Evolutionary conservation across 371 early-diverging fungal genomes (phyloP).

Genomic region (Pancytospora epiphaga): DNA sequence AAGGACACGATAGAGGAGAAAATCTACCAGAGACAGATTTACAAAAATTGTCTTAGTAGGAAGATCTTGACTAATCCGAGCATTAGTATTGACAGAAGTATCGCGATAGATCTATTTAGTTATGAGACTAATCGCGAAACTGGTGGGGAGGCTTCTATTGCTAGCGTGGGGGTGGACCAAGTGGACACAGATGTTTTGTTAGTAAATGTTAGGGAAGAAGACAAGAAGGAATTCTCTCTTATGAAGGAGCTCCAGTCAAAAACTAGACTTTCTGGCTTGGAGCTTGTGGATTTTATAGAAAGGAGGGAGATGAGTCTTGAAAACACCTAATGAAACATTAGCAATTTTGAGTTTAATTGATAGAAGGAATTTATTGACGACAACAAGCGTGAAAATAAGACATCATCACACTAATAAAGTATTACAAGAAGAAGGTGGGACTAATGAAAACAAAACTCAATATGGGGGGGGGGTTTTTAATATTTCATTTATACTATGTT

Average conservation of each 20-base stretch:
- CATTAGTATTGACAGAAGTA: slow-evolving; percentile 70
- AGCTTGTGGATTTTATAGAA: slow-evolving; percentile 5
- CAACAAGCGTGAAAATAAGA: no score
- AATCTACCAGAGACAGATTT: slow-evolving; percentile 63
- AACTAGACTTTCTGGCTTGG: not conserved
- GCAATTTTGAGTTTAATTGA: no score
- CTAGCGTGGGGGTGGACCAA: no score
- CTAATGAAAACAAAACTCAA: no score
- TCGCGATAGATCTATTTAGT: slow-evolving; percentile 70
- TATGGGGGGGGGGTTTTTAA: no score
- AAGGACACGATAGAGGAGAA: slow-evolving; percentile 80
- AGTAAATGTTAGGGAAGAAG: slow-evolving; percentile 15
- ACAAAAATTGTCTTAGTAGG: slow-evolving; percentile 83
- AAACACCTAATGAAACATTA: no score
- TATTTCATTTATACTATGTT: no score
- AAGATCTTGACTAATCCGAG: slow-evolving; percentile 81
- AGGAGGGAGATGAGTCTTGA: not conserved
- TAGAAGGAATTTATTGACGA: no score
- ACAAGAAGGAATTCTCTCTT: slow-evolving; percentile 1
- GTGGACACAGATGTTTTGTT: no score
- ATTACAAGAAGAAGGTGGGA: no score
- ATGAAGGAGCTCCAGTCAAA: slow-evolving; percentile 9
- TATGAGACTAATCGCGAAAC: slow-evolving; percentile 59
- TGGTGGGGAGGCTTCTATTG: not conserved
- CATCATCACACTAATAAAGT: no score